Conservation (phyloP, 1,139 yeast species). For the Magnusiomyces fungicola region DNA sequence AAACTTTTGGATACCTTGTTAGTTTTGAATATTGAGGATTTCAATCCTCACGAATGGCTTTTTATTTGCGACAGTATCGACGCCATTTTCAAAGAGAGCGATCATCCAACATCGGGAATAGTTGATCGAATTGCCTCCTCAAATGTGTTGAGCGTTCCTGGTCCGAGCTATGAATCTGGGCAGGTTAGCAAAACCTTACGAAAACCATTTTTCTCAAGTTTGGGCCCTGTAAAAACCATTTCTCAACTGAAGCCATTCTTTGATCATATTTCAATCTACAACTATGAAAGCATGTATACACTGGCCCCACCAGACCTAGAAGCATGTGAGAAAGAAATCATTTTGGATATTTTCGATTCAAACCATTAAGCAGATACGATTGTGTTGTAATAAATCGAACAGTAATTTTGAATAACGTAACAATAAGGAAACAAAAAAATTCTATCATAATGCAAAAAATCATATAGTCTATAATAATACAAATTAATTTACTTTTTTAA, state of each 20-base stretch:
- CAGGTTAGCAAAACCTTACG: slow-evolving; percentile 5
- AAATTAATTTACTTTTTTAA: no score
- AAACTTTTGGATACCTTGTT: slow-evolving; percentile 72
- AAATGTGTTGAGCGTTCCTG: slow-evolving; percentile 20
- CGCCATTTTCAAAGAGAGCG: slow-evolving; percentile 41
- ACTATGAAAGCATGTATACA: slow-evolving; percentile 65
- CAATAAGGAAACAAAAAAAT: no score
- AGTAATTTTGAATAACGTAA: no score
- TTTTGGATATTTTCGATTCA: slow-evolving; percentile 43
- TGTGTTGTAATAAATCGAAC: no score
- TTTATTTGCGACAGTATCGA: slow-evolving; percentile 69
- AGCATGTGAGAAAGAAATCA: slow-evolving; percentile 47
- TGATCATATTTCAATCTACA: slow-evolving; percentile 60
- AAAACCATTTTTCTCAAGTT: slow-evolving; percentile 13
- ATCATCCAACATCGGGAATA: slow-evolving; percentile 34
- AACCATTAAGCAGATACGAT: no score
- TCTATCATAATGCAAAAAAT: no score
- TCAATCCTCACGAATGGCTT: slow-evolving; percentile 75
- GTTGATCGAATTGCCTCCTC: slow-evolving; percentile 33
- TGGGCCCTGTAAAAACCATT: slow-evolving; percentile 22
- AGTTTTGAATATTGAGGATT: slow-evolving; percentile 65
- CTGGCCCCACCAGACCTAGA: slow-evolving; percentile 43
- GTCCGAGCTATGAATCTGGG: slow-evolving; percentile 12
- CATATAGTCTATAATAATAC: no score
- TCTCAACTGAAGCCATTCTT: slow-evolving; percentile 58